Evolutionary conservation across 768 basidiomycete species (phyloP).

Genomic region (Leccinum truebloodii): DNA sequence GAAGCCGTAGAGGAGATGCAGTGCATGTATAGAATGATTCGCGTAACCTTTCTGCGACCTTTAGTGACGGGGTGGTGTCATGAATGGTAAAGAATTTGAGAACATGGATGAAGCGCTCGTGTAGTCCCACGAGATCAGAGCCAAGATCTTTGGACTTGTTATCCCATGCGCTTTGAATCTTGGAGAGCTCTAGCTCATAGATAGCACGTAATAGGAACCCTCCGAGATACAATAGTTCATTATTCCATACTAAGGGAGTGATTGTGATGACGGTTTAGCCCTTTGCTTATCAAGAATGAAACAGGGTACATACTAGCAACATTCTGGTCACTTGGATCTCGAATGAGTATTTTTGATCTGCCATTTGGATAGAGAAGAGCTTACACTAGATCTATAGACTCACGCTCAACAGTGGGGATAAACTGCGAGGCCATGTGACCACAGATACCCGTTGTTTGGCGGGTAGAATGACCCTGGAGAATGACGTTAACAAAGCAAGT

Average conservation of each 20-base stretch:
- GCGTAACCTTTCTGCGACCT: slow-evolving; percentile 72
- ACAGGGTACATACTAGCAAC: not conserved
- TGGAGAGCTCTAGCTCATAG: not conserved
- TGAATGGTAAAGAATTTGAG: slow-evolving; percentile 14
- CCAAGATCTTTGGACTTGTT: not conserved
- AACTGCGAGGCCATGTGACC: slow-evolving; percentile 1
- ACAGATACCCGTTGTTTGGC: not conserved
- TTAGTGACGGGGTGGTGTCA: slow-evolving; percentile 58
- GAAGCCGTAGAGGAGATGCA: not conserved
- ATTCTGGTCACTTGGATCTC: not conserved
- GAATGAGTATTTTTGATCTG: not conserved
- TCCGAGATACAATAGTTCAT: not conserved
- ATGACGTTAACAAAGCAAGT: not conserved
- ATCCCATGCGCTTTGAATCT: not conserved
- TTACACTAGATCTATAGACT: not conserved
- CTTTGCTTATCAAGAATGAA: not conserved
- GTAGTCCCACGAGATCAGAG: not conserved
- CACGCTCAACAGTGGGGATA: not conserved
- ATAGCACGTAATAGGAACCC: not conserved
- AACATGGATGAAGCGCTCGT: not conserved
- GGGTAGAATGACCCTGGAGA: not conserved
- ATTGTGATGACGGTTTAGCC: not conserved
- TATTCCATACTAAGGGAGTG: not conserved
- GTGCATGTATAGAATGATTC: slow-evolving; percentile 75
- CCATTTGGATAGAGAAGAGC: not conserved